Evolutionary conservation across 2,329 filamentous ascomycete genomes (phyloP).

Genomic region (Bimuria novae-zelandiae): DNA sequence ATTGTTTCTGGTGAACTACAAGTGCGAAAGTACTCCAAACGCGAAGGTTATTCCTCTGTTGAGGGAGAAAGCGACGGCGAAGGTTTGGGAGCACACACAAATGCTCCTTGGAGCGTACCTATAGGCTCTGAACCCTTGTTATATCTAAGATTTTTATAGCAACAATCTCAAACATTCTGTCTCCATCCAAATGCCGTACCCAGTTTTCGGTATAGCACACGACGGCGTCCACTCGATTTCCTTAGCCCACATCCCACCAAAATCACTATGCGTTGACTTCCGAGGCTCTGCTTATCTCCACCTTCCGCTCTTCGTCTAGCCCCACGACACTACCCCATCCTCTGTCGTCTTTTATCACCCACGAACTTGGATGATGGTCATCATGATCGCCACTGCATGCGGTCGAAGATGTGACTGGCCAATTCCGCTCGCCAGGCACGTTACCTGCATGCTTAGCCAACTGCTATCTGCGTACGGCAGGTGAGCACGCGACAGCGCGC

Average conservation of each 20-base stretch:
- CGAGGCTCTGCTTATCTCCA: slow-evolving; percentile 5
- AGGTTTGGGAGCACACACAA: slow-evolving; percentile 9
- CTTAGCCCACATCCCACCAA: too few species aligned
- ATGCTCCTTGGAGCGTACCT: slow-evolving; percentile 1
- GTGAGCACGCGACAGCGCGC: slow-evolving; percentile 9
- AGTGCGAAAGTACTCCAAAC: not conserved
- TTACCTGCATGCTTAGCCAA: slow-evolving; percentile 1
- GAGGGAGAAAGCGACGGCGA: slow-evolving; percentile 2
- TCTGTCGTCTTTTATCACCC: not conserved
- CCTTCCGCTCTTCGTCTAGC: slow-evolving; percentile 12
- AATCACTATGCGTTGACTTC: not conserved
- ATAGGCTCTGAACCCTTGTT: not conserved
- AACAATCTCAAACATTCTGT: not conserved
- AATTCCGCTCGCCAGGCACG: not conserved
- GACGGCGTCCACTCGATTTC: not conserved
- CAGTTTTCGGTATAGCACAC: not conserved
- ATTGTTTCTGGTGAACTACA: slow-evolving; percentile 2
- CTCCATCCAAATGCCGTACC: too few species aligned
- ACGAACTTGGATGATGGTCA: not conserved
- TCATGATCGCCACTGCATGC: not conserved
- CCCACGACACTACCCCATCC: not conserved
- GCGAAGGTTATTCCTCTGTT: not conserved
- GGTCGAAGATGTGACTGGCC: not conserved
- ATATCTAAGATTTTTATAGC: not conserved
- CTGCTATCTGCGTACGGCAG: slow-evolving; percentile 4